Base-by-base conservation (phyloP, 2,329 filamentous ascomycete species). In the Sclerotinia minor region DNA sequence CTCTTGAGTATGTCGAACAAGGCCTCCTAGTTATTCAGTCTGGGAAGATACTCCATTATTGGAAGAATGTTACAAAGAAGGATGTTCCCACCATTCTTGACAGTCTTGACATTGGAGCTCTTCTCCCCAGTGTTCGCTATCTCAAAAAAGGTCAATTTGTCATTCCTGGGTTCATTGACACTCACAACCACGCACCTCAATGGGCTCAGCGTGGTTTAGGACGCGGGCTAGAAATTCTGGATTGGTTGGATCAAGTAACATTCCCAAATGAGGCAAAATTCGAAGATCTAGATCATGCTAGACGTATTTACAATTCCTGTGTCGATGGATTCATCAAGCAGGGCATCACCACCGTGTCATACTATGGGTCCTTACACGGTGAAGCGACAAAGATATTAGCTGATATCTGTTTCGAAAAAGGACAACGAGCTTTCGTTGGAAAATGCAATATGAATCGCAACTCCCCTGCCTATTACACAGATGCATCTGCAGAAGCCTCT, bases 351-450 rank as follows among this genome's bases (percentile, higher is more conserved):
- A 94, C 91, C 15, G 92, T 92, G 9, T 87, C 91, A 24, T 97
- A 97, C 83, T 97, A 91, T 78, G 92, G 93, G 68, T 97, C 94
- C 29, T 87, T 92, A 70, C 89, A 96, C 77, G 90, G 95, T 1
- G 83, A 86, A 1, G 88, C 92, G 1, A 97, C 94, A 13, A 96
- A 96, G 76, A 84, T 96, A 15, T 87, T 98, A 4, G 91, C 93
- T 0, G 87, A 91, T 71, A 85, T 96, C 24, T 97, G 94, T 75
- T 83, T 91, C n/a, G 76, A 80, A 0, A 81, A 87, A 35, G 94
- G 94, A 61, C 94, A 97, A 79, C 85, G 94, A 63, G 94, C 94
- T 15, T 90, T 97, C 71, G 85, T 98, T 55, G 94, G 94, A 47
- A 85, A 94, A 53, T 60, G 76, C 76, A 21, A 97, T 97, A 94